These are phyloP conservation scores for Glycyrrhiza uralensis DNA, from an alignment of 306 rosid genomes.

Conservation along the genomic window DNA sequence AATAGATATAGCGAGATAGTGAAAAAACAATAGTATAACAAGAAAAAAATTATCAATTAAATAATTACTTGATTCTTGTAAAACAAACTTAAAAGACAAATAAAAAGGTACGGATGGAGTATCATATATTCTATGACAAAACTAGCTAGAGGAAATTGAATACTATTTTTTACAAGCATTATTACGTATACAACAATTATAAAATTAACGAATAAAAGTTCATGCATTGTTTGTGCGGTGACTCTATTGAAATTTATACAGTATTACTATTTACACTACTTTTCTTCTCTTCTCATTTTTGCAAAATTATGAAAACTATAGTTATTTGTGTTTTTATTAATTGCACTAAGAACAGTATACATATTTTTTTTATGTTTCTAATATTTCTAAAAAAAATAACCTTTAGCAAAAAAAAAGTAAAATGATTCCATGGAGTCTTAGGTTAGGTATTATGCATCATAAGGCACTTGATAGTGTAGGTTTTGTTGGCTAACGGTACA, in stretches of 20 bases:
- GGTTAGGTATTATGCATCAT: not conserved
- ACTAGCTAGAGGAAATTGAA: not conserved
- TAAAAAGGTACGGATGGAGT: too few species aligned
- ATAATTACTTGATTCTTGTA: too few species aligned
- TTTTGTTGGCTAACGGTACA: conserved; percentile 18
- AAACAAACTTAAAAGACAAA: too few species aligned
- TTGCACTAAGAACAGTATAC: not conserved
- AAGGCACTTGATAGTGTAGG: not conserved
- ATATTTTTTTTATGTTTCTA: not conserved
- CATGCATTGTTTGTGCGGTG: not conserved
- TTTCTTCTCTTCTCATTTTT: too few species aligned
- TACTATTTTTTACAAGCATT: not conserved
- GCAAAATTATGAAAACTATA: too few species aligned
- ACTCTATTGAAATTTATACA: not conserved
- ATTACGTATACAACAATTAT: not conserved
- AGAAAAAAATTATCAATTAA: too few species aligned
- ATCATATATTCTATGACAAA: not conserved
- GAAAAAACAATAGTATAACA: too few species aligned
- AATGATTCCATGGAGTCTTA: not conserved
- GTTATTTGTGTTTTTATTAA: not conserved
- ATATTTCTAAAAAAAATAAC: not conserved
- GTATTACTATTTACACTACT: not conserved
- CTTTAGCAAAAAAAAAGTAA: not conserved
- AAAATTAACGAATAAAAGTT: not conserved
- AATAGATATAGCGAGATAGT: too few species aligned